Conservation (phyloP, 192 early-diverging fungal genomes). For the Dissophora globulifera region DNA sequence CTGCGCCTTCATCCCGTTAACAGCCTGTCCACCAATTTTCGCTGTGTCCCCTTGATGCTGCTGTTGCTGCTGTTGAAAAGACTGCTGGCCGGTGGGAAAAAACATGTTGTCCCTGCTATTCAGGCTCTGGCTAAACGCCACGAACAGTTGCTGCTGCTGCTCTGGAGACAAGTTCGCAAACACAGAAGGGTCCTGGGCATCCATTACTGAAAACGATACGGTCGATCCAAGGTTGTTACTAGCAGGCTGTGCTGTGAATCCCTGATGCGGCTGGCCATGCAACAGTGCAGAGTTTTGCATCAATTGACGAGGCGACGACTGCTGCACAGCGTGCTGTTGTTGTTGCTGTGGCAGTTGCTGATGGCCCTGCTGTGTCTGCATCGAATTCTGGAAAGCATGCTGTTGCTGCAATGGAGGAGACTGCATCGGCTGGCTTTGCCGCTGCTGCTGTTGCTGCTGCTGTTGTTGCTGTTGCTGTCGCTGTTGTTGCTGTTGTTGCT, state of each 20-base stretch:
- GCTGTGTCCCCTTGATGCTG: background rate
- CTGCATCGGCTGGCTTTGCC: background rate
- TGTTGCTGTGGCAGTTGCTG: background rate
- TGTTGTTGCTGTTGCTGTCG: background rate
- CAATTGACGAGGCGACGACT: background rate
- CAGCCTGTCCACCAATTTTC: background rate
- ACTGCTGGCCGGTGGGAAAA: background rate
- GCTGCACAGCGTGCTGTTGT: background rate
- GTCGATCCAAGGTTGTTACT: background rate
- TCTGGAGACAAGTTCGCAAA: conserved; percentile 19
- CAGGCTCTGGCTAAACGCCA: conserved; percentile 28
- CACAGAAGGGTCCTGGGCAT: conserved; percentile 23
- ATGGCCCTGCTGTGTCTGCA: background rate
- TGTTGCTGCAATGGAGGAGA: background rate
- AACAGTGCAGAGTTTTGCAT: conserved; percentile 8
- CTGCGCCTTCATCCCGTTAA: background rate
- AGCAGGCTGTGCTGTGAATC: background rate
- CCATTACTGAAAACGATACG: background rate
- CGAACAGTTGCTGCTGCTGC: conserved; percentile 38
- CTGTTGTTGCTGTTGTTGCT: conserved; percentile 3
- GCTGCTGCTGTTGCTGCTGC: conserved; percentile 11
- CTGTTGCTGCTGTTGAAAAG: background rate
- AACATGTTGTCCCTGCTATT: background rate
- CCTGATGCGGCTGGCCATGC: background rate
- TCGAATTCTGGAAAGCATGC: too few relatives aligned